Base-by-base conservation (phyloP, 2,329 filamentous ascomycete species). In the Cercospora sojina region DNA sequence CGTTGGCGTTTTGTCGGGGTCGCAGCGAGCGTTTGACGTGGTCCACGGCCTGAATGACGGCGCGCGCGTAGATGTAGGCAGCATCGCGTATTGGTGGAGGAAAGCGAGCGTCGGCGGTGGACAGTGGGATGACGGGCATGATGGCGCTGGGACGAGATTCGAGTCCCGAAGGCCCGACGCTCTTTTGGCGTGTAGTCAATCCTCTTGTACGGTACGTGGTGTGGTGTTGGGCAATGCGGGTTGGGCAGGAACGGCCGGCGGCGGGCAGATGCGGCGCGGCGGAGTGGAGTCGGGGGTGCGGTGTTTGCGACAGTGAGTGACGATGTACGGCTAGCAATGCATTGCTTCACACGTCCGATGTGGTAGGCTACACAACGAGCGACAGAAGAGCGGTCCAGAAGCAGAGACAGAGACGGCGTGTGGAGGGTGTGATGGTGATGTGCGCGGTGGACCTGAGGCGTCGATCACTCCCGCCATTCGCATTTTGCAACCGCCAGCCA, bases 81-180 rank as follows among this genome's bases (percentile, higher is more conserved):
- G 61, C n/a, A 31, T 64, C 53, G 64, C 62, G 67, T 18, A 70
- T 59, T 67, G 72, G 73, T 66, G 72, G 72, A 18, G 72, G 66
- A n/a, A 71, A 65, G 67, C 73, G 72, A n/a, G 72, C 65, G 66
- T 74, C 72, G 31, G 20, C 8, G 49, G 47, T 5, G 18, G 47
- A 53, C 62, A 62, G 59, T 41, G 56, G 66, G 20, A 55, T 64
- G 63, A 64, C 65, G 65, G 66, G 69, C 67, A 68, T 64, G 25
- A 64, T 43, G 49, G 43, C 25, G 62, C 32, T 25, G 20, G 51
- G n/a, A 27, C 29, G 25, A 32, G 51, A 8, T 20, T 29, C 16
- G 43, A 49, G 43, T 49, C 43, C 43, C 20, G 43, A 49, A 41
- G 35, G 35, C 35, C 16, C 35, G 35, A 16, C 35, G 35, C 35